A percentile compares a stretch with the other conserved stretches of the same genome.
Evolutionary conservation across 768 basidiomycete genomes (phyloP).

Genomic region (Rossbeevera mucosa): DNA sequence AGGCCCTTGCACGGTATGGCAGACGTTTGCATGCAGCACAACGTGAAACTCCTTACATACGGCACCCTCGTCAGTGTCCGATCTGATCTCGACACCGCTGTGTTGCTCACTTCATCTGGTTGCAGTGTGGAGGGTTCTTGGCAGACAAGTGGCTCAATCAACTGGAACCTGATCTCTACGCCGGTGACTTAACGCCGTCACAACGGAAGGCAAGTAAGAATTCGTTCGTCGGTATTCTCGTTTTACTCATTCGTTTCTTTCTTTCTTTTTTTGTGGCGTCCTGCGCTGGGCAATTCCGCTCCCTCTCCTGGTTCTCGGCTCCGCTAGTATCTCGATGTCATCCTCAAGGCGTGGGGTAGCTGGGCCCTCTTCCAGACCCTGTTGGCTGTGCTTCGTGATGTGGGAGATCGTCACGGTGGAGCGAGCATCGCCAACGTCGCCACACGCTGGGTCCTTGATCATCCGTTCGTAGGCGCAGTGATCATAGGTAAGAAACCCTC

Average conservation of each 20-base stretch:
- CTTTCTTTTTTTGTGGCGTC: neutral
- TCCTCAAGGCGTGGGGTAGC: slow-evolving; percentile 70
- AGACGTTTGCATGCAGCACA: slow-evolving; percentile 68
- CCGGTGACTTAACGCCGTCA: slow-evolving; percentile 66
- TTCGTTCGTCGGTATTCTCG: neutral
- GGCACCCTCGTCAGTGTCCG: slow-evolving; percentile 62
- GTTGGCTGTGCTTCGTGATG: slow-evolving; percentile 50
- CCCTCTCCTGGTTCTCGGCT: neutral
- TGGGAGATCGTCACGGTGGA: slow-evolving; percentile 64
- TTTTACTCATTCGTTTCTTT: neutral
- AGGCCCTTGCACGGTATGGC: slow-evolving; percentile 74
- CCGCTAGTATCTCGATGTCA: slow-evolving; percentile 78
- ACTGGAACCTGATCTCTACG: slow-evolving; percentile 69
- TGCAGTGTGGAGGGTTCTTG: slow-evolving; percentile 79
- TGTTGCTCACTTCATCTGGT: slow-evolving; percentile 3
- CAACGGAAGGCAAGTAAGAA: slow-evolving; percentile 62
- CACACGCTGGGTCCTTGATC: slow-evolving; percentile 80
- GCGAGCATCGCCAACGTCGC: slow-evolving; percentile 74
- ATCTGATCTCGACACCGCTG: neutral
- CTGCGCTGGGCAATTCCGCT: neutral
- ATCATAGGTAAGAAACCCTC: slow-evolving; percentile 53
- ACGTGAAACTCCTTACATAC: slow-evolving; percentile 73
- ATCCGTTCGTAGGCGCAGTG: slow-evolving; percentile 71
- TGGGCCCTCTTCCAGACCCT: slow-evolving; percentile 75
- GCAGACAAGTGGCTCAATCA: slow-evolving; percentile 68